Evolutionary conservation across 495 filamentous ascomycete species (phyloP), one percentile per base, ranked within the genome.

Genomic region (Penicillium malachiteum): DNA sequence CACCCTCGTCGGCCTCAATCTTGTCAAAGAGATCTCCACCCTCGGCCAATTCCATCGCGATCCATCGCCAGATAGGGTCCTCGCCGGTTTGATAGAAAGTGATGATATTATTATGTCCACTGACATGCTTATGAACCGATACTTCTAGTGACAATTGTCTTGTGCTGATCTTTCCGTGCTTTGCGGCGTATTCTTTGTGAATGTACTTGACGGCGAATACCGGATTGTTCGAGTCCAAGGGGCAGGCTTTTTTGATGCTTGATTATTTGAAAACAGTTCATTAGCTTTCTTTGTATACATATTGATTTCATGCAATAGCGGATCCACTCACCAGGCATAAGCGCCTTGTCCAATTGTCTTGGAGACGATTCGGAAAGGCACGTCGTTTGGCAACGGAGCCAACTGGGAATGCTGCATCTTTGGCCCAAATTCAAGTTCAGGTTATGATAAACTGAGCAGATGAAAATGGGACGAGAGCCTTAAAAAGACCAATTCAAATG

Each of bases 11-110:
- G 3, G 94, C 91, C 70, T 98, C 94, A 65, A 98, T 97, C 76
- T 98, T 98, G 81, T 98, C 94, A 75, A 99, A 99, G 11, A 99
- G 82, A 69, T 99, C 94, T 12, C 94, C 94, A 40, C 94, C 94
- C 57, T 93, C 90, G 41, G 94, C 94, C 62, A 90, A 85, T 69
- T 99, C 94, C 92, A 99, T 97, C 12, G 91, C 92, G 64, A 99
- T 96, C 93, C 93, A 99, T 61, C 85, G 81, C 95, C 95, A 99
- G n/a, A 86, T 73, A 3, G 77, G 67, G 66, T 99, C 92, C 68
- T 97, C 91, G 48, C 90, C 94, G 3, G 84, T 87, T 33, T 86
- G 84, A 60, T 92, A 92, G 79, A 90, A 97, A 62, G 88, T 85
- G 59, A 99, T 96, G 50, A 99, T 87, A 70, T 97, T 97, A 43